Evolutionary conservation across 2,329 filamentous ascomycete genomes (phyloP).

Genomic region (Alternaria burnsii): DNA sequence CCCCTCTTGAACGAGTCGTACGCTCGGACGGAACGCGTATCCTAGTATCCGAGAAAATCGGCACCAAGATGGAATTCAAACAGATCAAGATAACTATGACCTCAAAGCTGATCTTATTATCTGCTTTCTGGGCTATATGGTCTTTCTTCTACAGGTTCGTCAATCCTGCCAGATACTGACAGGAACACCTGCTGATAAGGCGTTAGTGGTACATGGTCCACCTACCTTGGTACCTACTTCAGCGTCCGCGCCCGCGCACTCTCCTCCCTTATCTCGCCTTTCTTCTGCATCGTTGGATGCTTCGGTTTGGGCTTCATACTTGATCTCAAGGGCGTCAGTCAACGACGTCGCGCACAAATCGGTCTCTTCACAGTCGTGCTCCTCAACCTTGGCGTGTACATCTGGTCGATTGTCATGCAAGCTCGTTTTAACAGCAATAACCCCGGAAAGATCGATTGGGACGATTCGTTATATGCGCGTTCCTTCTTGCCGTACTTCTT

Average conservation of each 20-base stretch:
- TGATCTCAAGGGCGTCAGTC: conserved; percentile 70
- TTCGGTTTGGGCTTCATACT: conserved; percentile 65
- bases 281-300: conserved; percentile 61
- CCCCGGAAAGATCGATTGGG: conserved; percentile 59
- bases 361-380: conserved; percentile 57
- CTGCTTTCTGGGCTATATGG: conserved; percentile 57
- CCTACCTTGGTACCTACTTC: conserved; percentile 57
- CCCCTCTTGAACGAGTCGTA: conserved; percentile 57
- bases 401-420: conserved; percentile 62
- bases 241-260: conserved; percentile 56
- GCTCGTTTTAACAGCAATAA: conserved; percentile 49
- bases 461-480: conserved; percentile 53
- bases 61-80: conserved; percentile 52
- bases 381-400: conserved; percentile 60
- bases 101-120: conserved; percentile 52
- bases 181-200: conserved; percentile 2
- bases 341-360: conserved; percentile 58
- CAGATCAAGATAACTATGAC: conserved; percentile 51
- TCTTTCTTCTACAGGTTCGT: conserved; percentile 55
- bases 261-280: conserved; percentile 58
- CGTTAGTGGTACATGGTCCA: conserved; percentile 56
- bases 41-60: conserved; percentile 53
- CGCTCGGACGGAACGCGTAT: conserved; percentile 58
- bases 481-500: conserved; percentile 61
- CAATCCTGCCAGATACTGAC: not conserved